Percentiles rank a stretch among this genome's conserved stretches.
These are phyloP conservation scores for Lagerstroemia speciosa DNA, from an alignment of 345 rosid species.

Conservation along the genomic window DNA sequence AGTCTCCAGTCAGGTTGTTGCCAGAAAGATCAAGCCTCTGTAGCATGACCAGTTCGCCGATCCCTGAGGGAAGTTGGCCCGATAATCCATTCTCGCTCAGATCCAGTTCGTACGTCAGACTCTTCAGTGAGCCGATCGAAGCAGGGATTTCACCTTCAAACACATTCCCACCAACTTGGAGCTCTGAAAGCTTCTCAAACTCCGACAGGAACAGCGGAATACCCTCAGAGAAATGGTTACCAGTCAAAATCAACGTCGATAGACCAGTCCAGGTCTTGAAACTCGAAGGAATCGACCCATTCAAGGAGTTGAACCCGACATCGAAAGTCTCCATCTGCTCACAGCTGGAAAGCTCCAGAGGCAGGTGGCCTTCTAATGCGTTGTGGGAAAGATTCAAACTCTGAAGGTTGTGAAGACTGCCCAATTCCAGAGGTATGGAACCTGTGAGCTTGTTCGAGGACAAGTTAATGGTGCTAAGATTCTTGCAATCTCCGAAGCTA, in stretches of 20 bases:
- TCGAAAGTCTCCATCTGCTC: slow-evolving; percentile 34
- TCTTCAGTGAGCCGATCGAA: slow-evolving; percentile 36
- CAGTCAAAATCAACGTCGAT: slow-evolving; percentile 41
- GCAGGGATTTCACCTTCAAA: slow-evolving; percentile 65
- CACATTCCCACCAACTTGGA: slow-evolving; percentile 51
- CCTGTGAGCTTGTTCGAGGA: slow-evolving; percentile 59
- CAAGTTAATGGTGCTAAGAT: slow-evolving; percentile 39
- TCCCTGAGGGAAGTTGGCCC: slow-evolving; percentile 44
- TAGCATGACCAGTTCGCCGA: slow-evolving; percentile 34
- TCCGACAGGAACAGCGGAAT: slow-evolving; percentile 51
- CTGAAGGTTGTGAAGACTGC: slow-evolving; percentile 36
- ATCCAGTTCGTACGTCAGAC: slow-evolving; percentile 44
- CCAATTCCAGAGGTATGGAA: slow-evolving; percentile 43
- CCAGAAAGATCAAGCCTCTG: slow-evolving; percentile 46
- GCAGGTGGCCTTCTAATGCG: slow-evolving; percentile 49
- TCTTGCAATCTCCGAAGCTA: slow-evolving; percentile 41
- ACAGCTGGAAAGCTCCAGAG: slow-evolving; percentile 50
- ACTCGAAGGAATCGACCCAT: slow-evolving; percentile 42
- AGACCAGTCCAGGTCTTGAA: slow-evolving; percentile 43
- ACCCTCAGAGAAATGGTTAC: slow-evolving; percentile 53
- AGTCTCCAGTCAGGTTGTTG: slow-evolving; percentile 57
- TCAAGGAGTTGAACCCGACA: slow-evolving; percentile 53
- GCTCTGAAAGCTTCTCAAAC: slow-evolving; percentile 34
- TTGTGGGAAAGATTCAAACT: slow-evolving; percentile 49
- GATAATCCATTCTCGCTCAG: slow-evolving; percentile 49